These are phyloP conservation scores for Huntiella moniliformis DNA, from an alignment of 2,329 filamentous ascomycete genomes.

Conservation along the genomic window DNA sequence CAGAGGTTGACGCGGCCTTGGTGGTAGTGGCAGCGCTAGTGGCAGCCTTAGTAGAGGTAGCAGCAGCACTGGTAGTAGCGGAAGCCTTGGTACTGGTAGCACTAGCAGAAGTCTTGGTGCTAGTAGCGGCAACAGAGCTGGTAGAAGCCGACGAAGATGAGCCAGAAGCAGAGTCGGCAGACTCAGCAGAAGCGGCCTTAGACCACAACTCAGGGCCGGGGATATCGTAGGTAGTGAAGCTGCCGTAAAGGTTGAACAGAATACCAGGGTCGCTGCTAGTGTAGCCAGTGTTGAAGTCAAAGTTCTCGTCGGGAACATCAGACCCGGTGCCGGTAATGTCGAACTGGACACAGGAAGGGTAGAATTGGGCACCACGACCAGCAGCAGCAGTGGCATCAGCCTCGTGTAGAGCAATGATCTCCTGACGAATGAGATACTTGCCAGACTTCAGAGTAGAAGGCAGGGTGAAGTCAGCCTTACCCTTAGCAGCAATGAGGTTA, in stretches of 20 bases:
- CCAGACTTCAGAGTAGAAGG: slow-evolving; percentile 27
- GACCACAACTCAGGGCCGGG: slow-evolving; percentile 15
- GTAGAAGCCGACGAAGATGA: slow-evolving; percentile 11
- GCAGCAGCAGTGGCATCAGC: slow-evolving; percentile 16
- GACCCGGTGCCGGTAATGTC: slow-evolving; percentile 22
- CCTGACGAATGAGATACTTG: slow-evolving; percentile 29
- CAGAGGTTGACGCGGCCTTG: neutral
- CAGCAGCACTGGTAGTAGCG: neutral
- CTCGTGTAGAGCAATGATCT: slow-evolving; percentile 29
- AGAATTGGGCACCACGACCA: slow-evolving; percentile 27
- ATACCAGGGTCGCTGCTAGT: slow-evolving; percentile 21
- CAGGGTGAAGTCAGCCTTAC: slow-evolving; percentile 27
- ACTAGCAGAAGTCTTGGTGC: slow-evolving; percentile 7
- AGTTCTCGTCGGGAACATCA: slow-evolving; percentile 19
- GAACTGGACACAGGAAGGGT: slow-evolving; percentile 24
- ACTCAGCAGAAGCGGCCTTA: slow-evolving; percentile 21
- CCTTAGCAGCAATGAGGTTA: slow-evolving; percentile 23
- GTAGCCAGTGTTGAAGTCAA: slow-evolving; percentile 23
- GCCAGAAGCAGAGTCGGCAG: slow-evolving; percentile 4
- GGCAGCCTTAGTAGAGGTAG: neutral
- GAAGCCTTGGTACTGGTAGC: neutral
- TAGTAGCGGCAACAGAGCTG: slow-evolving; percentile 11
- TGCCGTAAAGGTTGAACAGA: slow-evolving; percentile 24
- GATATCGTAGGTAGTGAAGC: slow-evolving; percentile 20
- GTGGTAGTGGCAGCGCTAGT: neutral